Percentiles rank a stretch among this genome's conserved stretches.
These are phyloP conservation scores for Saccharata proteae DNA, from an alignment of 2,329 filamentous ascomycete species.

Conservation along the genomic window DNA sequence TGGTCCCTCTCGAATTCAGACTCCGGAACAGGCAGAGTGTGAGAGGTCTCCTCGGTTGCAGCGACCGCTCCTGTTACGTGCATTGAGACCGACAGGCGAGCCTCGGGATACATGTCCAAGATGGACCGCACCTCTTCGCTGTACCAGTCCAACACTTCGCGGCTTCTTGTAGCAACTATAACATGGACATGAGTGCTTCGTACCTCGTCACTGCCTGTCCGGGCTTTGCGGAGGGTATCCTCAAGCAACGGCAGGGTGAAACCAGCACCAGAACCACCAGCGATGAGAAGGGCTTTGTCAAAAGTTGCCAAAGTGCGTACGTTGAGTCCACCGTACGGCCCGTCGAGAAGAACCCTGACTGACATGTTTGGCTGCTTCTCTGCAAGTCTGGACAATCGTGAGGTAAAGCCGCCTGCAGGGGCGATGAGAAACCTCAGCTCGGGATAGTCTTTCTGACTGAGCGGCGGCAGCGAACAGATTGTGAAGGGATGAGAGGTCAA, in stretches of 20 bases:
- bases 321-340: constrained; percentile 45
- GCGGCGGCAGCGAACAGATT: constrained; percentile 36
- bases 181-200: background rate
- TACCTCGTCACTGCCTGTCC: background rate
- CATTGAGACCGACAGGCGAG: constrained; percentile 1
- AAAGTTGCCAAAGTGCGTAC: constrained; percentile 20
- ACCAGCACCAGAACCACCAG: constrained; percentile 45
- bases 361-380: constrained; percentile 19
- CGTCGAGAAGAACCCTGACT: constrained; percentile 42
- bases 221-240: constrained; percentile 16
- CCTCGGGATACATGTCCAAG: constrained; percentile 1
- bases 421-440: constrained; percentile 44
- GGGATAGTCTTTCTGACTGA: constrained; percentile 1
- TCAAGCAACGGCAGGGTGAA: constrained; percentile 40
- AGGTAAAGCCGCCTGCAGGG: constrained; percentile 38
- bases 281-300: constrained; percentile 36
- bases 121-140: constrained; percentile 4
- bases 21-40: too few relatives aligned
- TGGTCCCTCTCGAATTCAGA: background rate
- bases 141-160: constrained; percentile 6
- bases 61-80: constrained; percentile 4
- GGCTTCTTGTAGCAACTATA: constrained; percentile 5
- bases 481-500: constrained; percentile 44
- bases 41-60: background rate
- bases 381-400: constrained; percentile 30